Conservation (phyloP, 1,284 basidiomycete species). For the Schizophyllum amplum region DNA sequence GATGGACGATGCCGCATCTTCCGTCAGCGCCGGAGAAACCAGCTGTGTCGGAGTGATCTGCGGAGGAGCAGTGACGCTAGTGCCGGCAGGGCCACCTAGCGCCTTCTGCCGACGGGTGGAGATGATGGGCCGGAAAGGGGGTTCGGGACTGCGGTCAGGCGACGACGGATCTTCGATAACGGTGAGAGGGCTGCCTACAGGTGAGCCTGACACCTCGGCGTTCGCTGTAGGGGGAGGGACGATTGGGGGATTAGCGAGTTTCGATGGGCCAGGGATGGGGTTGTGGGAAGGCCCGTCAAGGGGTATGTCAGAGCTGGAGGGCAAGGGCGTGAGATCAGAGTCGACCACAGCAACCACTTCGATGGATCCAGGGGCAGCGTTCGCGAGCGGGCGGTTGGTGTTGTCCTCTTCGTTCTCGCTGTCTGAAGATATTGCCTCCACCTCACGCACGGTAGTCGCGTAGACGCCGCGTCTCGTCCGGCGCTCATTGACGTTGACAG, state of each 20-base stretch:
- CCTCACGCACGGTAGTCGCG: slow-evolving; percentile 43
- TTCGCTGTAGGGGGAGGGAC: slow-evolving; percentile 12
- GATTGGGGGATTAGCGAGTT: slow-evolving; percentile 9
- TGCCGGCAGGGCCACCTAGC: slow-evolving; percentile 15
- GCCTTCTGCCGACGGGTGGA: slow-evolving; percentile 53
- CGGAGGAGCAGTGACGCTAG: slow-evolving; percentile 14
- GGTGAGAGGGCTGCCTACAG: slow-evolving; percentile 28
- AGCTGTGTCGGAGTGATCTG: slow-evolving; percentile 18
- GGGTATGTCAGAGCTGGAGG: slow-evolving; percentile 20
- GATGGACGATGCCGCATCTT: slow-evolving; percentile 13
- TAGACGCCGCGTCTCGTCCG: slow-evolving; percentile 73
- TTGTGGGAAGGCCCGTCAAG: slow-evolving; percentile 22
- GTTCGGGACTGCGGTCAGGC: slow-evolving; percentile 14
- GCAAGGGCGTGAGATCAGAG: slow-evolving; percentile 40
- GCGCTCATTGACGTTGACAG: slow-evolving; percentile 57
- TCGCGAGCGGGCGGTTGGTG: slow-evolving; percentile 34
- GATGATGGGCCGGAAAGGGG: slow-evolving; percentile 46
- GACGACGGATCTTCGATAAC: slow-evolving; percentile 25
- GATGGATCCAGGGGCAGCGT: slow-evolving; percentile 38
- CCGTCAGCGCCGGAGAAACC: slow-evolving; percentile 22
- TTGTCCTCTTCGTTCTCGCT: slow-evolving; percentile 43
- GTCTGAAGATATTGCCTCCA: slow-evolving; percentile 47
- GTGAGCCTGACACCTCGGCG: slow-evolving; percentile 19
- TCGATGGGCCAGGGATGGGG: slow-evolving; percentile 3
- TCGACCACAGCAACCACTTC: slow-evolving; percentile 44